These are phyloP conservation scores for Naematelia encephala DNA, from an alignment of 768 basidiomycete genomes.

Conservation along the genomic window DNA sequence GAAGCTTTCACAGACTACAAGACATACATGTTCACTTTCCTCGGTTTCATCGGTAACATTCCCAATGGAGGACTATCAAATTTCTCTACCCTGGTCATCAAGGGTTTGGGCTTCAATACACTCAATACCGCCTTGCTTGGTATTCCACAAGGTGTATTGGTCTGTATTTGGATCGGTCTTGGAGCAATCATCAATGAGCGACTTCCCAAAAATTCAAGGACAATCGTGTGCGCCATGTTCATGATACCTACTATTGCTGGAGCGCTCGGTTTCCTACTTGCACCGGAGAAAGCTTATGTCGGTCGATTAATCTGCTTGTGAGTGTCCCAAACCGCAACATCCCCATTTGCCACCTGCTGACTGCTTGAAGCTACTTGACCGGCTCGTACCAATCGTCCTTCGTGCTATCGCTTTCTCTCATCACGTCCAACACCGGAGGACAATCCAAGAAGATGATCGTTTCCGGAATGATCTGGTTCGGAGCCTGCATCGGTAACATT, in stretches of 20 bases:
- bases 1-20: conserved; percentile 49
- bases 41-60: conserved; percentile 46
- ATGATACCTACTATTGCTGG: conserved; percentile 51
- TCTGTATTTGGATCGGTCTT: conserved; percentile 45
- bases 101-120: conserved; percentile 42
- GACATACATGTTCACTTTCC: conserved; percentile 48
- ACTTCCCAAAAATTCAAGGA: conserved; percentile 45
- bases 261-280: conserved; percentile 48
- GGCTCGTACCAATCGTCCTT: conserved; percentile 48
- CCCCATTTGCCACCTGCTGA: too few species aligned
- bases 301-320: too few species aligned
- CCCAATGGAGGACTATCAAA: conserved; percentile 50
- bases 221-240: conserved; percentile 41
- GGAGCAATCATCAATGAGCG: conserved; percentile 45
- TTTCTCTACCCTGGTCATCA: conserved; percentile 46
- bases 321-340: too few species aligned
- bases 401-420: conserved; percentile 48
- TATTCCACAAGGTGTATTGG: conserved; percentile 50
- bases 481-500: conserved; percentile 48
- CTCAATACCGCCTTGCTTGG: conserved; percentile 49
- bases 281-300: conserved; percentile 44
- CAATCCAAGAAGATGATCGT: conserved; percentile 51
- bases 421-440: conserved; percentile 54
- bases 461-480: conserved; percentile 48
- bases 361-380: conserved; percentile 49